Evolutionary conservation across 2,329 filamentous ascomycete species (phyloP).

Genomic region (Neonectria neomacrospora): DNA sequence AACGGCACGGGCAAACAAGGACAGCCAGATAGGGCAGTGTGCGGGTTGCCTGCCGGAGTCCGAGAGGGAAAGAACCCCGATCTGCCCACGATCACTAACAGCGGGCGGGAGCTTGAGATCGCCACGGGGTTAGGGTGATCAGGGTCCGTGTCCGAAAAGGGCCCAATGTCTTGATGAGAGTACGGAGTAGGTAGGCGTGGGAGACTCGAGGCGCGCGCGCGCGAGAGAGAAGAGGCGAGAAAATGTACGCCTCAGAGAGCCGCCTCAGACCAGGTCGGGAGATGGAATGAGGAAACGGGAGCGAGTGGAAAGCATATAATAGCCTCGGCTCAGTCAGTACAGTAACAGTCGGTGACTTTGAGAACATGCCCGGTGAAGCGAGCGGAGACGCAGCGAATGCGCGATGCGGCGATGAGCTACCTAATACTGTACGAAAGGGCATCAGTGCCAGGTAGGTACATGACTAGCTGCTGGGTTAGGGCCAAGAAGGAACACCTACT

Average conservation of each 20-base stretch:
- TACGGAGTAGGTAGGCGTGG: neutral
- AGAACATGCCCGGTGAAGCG: no score
- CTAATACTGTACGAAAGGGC: neutral
- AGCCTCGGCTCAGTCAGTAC: neutral
- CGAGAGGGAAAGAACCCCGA: neutral
- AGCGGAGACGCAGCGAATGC: neutral
- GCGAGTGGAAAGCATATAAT: neutral
- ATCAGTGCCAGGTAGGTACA: neutral
- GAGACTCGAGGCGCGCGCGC: neutral
- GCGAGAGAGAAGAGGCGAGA: neutral
- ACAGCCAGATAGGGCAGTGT: constrained; percentile 23
- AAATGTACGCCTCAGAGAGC: neutral
- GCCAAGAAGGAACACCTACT: neutral
- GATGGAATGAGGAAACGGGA: neutral
- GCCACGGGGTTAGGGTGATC: neutral
- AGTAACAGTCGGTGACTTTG: neutral
- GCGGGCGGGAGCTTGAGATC: constrained; percentile 4
- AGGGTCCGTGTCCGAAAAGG: neutral
- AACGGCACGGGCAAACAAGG: constrained; percentile 3
- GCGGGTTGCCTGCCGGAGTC: constrained; percentile 29
- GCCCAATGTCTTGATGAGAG: neutral
- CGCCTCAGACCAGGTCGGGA: neutral
- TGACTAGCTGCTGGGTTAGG: neutral
- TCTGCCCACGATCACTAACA: neutral
- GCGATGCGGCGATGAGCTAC: neutral